These are phyloP conservation scores for Terana coerulea DNA, from an alignment of 768 basidiomycete species.

Conservation along the genomic window DNA sequence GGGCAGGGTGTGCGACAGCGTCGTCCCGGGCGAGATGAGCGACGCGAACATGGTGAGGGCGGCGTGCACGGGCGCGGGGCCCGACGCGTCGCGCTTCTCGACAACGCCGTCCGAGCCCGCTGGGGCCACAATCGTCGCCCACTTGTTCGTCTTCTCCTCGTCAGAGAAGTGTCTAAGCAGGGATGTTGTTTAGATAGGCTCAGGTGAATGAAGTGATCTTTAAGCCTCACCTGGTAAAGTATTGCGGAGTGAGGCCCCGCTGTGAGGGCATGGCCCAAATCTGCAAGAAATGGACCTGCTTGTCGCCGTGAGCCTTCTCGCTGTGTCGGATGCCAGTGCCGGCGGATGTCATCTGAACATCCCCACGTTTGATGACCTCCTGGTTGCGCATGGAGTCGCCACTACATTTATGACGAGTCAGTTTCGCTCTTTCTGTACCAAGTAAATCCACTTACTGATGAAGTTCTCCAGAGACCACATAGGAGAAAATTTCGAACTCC, in stretches of 20 bases:
- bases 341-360: conserved; percentile 87
- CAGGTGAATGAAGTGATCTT: not conserved
- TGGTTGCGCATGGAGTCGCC: conserved; percentile 90
- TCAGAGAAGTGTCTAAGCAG: conserved; percentile 68
- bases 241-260: conserved; percentile 59
- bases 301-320: conserved; percentile 52
- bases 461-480: conserved; percentile 73
- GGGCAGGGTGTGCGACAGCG: conserved; percentile 47
- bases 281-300: conserved; percentile 58
- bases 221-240: conserved; percentile 76
- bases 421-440: not conserved
- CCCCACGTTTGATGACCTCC: conserved; percentile 85
- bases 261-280: conserved; percentile 61
- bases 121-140: conserved; percentile 77
- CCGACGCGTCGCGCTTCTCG: conserved; percentile 58
- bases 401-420: conserved; percentile 43
- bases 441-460: conserved; percentile 65
- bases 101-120: conserved; percentile 53
- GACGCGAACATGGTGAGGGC: conserved; percentile 71
- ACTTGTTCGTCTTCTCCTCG: conserved; percentile 71
- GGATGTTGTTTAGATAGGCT: not conserved
- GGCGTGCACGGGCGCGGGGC: conserved; percentile 80
- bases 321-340: conserved; percentile 91
- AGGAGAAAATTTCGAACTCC: conserved; percentile 91
- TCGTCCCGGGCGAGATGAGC: conserved; percentile 55